A percentile compares a stretch with the other conserved stretches of the same genome.
phyloP scores from a whole-genome alignment of 331 rosid genomes.

The Ulmus americana region DNA sequence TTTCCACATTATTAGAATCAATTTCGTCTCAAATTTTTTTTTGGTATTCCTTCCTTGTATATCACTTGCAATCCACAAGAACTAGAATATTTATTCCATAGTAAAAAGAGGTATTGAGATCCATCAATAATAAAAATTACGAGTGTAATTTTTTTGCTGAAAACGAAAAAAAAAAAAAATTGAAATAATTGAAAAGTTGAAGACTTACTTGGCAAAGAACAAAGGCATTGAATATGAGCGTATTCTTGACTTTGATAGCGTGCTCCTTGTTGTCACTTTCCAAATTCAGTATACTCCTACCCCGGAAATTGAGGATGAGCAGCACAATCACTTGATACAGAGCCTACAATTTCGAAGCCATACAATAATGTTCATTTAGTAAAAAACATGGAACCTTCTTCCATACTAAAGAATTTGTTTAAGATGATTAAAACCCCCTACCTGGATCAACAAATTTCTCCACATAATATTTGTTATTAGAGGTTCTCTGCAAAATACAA shows the following conservation, averaged over 20 bases:
- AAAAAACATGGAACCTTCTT: neutral
- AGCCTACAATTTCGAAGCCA: conserved; percentile 48
- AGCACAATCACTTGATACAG: conserved; percentile 68
- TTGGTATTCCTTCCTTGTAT: neutral
- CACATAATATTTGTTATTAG: conserved; percentile 81
- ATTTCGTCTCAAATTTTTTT: neutral
- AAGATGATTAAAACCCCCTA: conserved; percentile 19
- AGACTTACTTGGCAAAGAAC: conserved; percentile 85
- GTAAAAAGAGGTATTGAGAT: neutral
- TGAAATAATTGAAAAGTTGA: conserved; percentile 11
- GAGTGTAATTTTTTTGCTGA: neutral
- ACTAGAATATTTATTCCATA: neutral
- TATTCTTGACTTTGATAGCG: conserved; percentile 64
- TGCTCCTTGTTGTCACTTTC: conserved; percentile 15
- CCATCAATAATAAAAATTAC: neutral
- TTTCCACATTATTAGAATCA: neutral
- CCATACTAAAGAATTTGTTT: neutral
- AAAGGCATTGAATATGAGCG: conserved; percentile 81
- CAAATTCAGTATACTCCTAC: conserved; percentile 48
- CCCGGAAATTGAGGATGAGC: conserved; percentile 65
- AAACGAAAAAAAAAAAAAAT: neutral
- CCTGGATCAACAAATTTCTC: conserved; percentile 92
- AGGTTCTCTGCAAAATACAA: conserved; percentile 62
- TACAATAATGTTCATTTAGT: neutral
- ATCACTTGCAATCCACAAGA: neutral